A percentile compares a stretch with the other conserved stretches of the same genome.
phyloP scores from a whole-genome alignment of 106 monocot genomes.

The Dendrobium nobile region DNA sequence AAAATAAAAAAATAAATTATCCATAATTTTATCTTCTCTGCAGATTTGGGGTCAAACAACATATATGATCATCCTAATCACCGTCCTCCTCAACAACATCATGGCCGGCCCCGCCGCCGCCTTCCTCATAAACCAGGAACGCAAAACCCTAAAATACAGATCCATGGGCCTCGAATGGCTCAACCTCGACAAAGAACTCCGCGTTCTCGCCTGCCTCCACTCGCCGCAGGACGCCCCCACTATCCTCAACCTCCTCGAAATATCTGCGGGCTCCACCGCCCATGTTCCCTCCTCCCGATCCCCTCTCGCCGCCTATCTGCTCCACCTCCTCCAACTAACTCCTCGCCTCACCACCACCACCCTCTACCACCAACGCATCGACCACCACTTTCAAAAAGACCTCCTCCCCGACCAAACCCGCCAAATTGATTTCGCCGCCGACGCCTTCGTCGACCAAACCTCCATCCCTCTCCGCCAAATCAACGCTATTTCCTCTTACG shows the following conservation, averaged over 20 bases:
- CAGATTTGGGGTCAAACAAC: constrained; percentile 25
- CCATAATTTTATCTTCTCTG: neutral
- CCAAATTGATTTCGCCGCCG: constrained; percentile 21
- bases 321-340: constrained; percentile 56
- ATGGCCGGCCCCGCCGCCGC: constrained; percentile 44
- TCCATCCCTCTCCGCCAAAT: constrained; percentile 21
- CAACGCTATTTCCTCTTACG: constrained; percentile 14
- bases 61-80: constrained; percentile 26
- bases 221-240: constrained; percentile 28
- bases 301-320: constrained; percentile 29
- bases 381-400: constrained; percentile 5
- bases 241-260: constrained; percentile 40
- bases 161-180: constrained; percentile 30
- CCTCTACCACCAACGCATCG: constrained; percentile 37
- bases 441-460: constrained; percentile 26
- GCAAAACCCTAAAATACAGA: constrained; percentile 16
- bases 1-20: neutral
- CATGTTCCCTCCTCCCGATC: neutral
- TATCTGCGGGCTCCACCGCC: constrained; percentile 16
- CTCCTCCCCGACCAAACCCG: constrained; percentile 8
- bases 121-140: constrained; percentile 22
- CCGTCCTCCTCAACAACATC: constrained; percentile 44
- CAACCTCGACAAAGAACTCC: constrained; percentile 32
- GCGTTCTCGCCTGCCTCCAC: constrained; percentile 56
- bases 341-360: constrained; percentile 11